phyloP scores from a whole-genome alignment of 257 asterid genomes.

The Forsythia viridissima region DNA sequence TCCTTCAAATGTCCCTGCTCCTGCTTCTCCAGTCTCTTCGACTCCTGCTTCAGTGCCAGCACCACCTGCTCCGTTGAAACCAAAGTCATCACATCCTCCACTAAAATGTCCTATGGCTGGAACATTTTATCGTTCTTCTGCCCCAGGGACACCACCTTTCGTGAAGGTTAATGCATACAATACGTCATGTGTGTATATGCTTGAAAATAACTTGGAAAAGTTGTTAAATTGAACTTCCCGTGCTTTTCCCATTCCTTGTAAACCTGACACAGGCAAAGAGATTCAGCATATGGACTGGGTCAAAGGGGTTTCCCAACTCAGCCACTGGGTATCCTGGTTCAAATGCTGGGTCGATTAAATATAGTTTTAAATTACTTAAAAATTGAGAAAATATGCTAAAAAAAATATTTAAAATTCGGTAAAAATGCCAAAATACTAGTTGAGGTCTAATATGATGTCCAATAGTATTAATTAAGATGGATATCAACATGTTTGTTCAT shows the following conservation, averaged over 20 bases:
- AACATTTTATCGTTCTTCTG: constrained; percentile 60
- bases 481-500: background rate
- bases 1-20: constrained; percentile 35
- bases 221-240: background rate
- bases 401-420: background rate
- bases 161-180: constrained; percentile 47
- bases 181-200: background rate
- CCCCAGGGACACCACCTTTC: constrained; percentile 65
- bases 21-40: constrained; percentile 32
- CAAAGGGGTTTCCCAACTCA: background rate
- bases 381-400: background rate
- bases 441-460: background rate
- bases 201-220: background rate
- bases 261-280: background rate
- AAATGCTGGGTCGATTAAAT: background rate
- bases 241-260: background rate
- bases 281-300: background rate
- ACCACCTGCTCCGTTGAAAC: constrained; percentile 41
- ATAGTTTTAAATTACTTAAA: background rate
- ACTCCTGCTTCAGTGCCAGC: constrained; percentile 33
- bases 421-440: background rate
- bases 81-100: constrained; percentile 64
- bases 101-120: constrained; percentile 75
- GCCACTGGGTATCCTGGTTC: background rate
- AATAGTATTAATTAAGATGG: background rate